A percentile compares a stretch with the other conserved stretches of the same genome.
phyloP scores from a whole-genome alignment of 2,329 filamentous ascomycete genomes.

The Beauveria caledonica region DNA sequence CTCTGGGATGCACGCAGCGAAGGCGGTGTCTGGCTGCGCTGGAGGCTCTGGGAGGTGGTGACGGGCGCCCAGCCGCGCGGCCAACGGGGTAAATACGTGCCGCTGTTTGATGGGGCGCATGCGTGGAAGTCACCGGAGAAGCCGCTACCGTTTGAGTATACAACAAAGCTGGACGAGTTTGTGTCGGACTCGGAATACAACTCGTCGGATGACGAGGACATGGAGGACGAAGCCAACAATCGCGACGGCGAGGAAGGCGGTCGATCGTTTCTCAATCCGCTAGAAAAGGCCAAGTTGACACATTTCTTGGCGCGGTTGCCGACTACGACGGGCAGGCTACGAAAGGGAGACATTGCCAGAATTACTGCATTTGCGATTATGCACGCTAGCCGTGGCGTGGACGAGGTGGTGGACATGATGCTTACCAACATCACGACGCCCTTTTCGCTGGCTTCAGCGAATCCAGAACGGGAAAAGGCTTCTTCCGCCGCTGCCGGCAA shows the following conservation, averaged over 20 bases:
- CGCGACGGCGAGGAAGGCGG: constrained; percentile 40
- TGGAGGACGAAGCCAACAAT: constrained; percentile 44
- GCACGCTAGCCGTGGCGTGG: constrained; percentile 74
- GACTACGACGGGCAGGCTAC: constrained; percentile 61
- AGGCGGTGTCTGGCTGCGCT: constrained; percentile 85
- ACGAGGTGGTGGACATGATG: constrained; percentile 87
- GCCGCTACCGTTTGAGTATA: constrained; percentile 71
- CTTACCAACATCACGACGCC: constrained; percentile 74
- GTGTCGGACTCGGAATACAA: constrained; percentile 79
- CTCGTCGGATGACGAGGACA: constrained; percentile 75
- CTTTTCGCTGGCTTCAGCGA: constrained; percentile 63
- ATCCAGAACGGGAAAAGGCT: constrained; percentile 42
- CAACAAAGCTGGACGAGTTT: constrained; percentile 67
- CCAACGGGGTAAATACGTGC: constrained; percentile 45
- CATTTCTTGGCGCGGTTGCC: constrained; percentile 80
- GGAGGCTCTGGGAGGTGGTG: constrained; percentile 81
- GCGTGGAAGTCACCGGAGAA: constrained; percentile 72
- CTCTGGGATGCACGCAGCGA: constrained; percentile 76
- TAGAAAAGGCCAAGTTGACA: constrained; percentile 76
- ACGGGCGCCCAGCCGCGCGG: constrained; percentile 48
- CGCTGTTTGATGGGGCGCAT: constrained; percentile 67
- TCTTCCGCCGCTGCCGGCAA: constrained; percentile 35
- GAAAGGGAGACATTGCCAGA: constrained; percentile 78
- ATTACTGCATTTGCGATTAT: constrained; percentile 83
- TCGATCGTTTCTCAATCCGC: constrained; percentile 65